Evolutionary conservation across 306 rosid genomes (phyloP).

Genomic region (Sphenostylis stenocarpa): DNA sequence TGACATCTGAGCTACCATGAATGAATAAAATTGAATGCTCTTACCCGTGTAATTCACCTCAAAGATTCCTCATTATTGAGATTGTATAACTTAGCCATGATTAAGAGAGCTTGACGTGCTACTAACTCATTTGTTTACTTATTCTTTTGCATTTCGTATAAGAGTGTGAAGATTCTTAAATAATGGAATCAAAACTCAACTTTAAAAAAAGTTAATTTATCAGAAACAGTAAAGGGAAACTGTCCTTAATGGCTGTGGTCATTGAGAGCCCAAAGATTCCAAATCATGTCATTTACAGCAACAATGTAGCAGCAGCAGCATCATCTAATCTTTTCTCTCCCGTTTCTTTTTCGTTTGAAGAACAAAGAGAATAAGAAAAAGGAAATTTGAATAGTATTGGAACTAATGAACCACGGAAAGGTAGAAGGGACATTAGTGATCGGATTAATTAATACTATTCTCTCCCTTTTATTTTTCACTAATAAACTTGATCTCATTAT

Average conservation of each 20-base stretch:
- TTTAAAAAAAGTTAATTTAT: slow-evolving; percentile 1
- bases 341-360: slow-evolving; percentile 13
- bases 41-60: background rate
- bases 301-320: background rate
- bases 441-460: background rate
- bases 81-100: background rate
- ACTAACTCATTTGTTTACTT: background rate
- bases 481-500: background rate
- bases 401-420: background rate
- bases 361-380: background rate
- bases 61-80: slow-evolving; percentile 31
- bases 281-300: slow-evolving; percentile 23
- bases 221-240: background rate
- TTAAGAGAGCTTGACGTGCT: slow-evolving; percentile 11
- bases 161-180: slow-evolving; percentile 4
- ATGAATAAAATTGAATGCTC: slow-evolving; percentile 27
- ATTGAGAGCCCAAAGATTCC: slow-evolving; percentile 24
- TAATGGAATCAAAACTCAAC: slow-evolving; percentile 18
- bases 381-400: too few species aligned
- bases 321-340: slow-evolving; percentile 2
- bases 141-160: background rate
- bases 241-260: slow-evolving; percentile 16
- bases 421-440: background rate
- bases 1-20: background rate
- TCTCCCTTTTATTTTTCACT: too few species aligned